phyloP scores from a whole-genome alignment of 2,329 filamentous ascomycete genomes.

The Claviceps sp. region DNA sequence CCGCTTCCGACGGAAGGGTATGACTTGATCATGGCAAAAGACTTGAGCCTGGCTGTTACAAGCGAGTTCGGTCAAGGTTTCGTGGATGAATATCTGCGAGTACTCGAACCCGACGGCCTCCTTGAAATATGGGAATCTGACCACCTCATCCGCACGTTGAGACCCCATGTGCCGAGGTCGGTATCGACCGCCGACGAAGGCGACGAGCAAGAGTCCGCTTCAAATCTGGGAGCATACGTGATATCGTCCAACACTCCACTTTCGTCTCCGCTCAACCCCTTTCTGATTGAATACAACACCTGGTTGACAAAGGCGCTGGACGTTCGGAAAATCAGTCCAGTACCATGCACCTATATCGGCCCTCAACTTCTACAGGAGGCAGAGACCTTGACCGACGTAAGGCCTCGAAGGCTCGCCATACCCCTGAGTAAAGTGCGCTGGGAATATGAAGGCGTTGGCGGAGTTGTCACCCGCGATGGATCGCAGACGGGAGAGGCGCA shows the following conservation, averaged over 20 bases:
- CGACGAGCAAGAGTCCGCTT: constrained; percentile 50
- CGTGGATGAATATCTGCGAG: constrained; percentile 61
- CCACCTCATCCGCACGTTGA: constrained; percentile 67
- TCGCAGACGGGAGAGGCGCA: constrained; percentile 44
- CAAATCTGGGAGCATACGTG: constrained; percentile 64
- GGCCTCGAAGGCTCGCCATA: constrained; percentile 69
- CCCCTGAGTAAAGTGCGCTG: constrained; percentile 74
- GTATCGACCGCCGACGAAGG: constrained; percentile 21
- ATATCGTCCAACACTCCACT: constrained; percentile 76
- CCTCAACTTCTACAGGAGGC: constrained; percentile 72
- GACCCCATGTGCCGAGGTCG: constrained; percentile 56
- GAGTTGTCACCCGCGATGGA: constrained; percentile 45
- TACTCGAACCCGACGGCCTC: constrained; percentile 64
- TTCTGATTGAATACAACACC: constrained; percentile 66
- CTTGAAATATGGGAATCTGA: constrained; percentile 88
- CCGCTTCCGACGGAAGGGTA: constrained; percentile 73
- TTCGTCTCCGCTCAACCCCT: constrained; percentile 67
- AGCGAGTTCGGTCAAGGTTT: constrained; percentile 41
- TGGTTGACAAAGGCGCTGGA: constrained; percentile 73
- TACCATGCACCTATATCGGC: constrained; percentile 66
- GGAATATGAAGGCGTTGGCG: constrained; percentile 65
- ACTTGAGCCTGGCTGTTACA: constrained; percentile 55
- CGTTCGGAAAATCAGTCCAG: constrained; percentile 51
- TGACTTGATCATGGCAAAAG: constrained; percentile 81
- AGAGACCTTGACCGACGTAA: constrained; percentile 54